Percentiles rank a stretch among this genome's conserved stretches.
These are phyloP conservation scores for Asterionellopsis glacialis DNA, from an alignment of 108 stramenopile species.

Conservation along the genomic window DNA sequence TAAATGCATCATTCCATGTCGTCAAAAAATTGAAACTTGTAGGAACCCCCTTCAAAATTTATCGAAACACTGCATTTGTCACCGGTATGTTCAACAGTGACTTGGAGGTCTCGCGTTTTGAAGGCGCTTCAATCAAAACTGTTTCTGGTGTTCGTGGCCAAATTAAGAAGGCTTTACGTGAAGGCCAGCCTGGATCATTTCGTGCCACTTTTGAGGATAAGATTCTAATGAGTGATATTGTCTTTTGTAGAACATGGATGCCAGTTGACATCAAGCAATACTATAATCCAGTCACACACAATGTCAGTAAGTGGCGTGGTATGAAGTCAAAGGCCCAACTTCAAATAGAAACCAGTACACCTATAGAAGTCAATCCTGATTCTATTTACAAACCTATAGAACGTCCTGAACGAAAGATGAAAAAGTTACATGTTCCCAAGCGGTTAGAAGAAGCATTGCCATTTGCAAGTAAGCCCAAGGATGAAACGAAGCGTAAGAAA, in stretches of 20 bases:
- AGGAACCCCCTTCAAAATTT: conserved; percentile 94
- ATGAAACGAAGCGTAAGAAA: conserved; percentile 58
- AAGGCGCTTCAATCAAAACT: conserved; percentile 92
- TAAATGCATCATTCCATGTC: conserved; percentile 88
- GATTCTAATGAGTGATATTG: conserved; percentile 93
- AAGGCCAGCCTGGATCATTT: conserved; percentile 88
- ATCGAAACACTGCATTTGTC: conserved; percentile 96
- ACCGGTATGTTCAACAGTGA: conserved; percentile 99
- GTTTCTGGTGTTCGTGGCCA: conserved; percentile 96
- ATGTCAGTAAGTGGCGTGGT: conserved; percentile 73
- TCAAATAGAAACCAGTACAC: conserved; percentile 79
- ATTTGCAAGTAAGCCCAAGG: conserved; percentile 91
- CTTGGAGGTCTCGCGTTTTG: conserved; percentile 92
- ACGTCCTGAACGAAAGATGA: conserved; percentile 75
- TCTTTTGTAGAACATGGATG: conserved; percentile 98
- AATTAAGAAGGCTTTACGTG: conserved; percentile 90
- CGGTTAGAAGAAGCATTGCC: conserved; percentile 90
- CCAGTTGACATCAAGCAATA: conserved; percentile 91
- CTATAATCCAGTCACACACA: conserved; percentile 95
- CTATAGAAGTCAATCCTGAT: conserved; percentile 93
- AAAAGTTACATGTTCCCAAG: conserved; percentile 81
- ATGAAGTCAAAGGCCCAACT: conserved; percentile 93
- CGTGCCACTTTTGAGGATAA: conserved; percentile 99
- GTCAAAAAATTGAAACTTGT: conserved; percentile 99
- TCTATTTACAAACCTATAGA: conserved; percentile 97